These are phyloP conservation scores for Sugiyamaella paludigena DNA, from an alignment of 1,139 yeast species.

Conservation along the genomic window DNA sequence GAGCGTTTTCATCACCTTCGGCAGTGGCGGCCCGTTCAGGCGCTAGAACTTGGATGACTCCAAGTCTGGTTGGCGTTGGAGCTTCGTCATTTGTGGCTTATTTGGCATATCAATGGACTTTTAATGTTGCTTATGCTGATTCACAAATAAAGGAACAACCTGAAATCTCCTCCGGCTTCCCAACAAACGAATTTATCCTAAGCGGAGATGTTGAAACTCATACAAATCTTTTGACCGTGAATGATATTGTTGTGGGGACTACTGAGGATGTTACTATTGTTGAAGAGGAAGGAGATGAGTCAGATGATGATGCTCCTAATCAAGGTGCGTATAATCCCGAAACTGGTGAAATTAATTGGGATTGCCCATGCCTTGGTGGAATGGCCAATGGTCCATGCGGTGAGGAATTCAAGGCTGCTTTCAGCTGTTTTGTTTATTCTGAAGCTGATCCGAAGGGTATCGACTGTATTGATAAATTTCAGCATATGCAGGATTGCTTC, in stretches of 20 bases:
- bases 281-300: constrained; percentile 1
- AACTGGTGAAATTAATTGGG: constrained; percentile 99
- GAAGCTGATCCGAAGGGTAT: constrained; percentile 96
- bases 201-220: constrained; percentile 13
- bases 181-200: constrained; percentile 6
- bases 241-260: constrained; percentile 13
- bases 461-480: constrained; percentile 91
- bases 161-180: neutral
- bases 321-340: constrained; percentile 89
- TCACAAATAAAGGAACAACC: neutral
- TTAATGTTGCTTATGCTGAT: constrained; percentile 15
- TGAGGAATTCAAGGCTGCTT: constrained; percentile 94
- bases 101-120: constrained; percentile 6
- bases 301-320: constrained; percentile 23
- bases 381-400: constrained; percentile 99
- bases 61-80: neutral
- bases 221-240: constrained; percentile 14
- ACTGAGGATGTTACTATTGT: constrained; percentile 10
- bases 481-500: constrained; percentile 93
- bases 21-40: neutral
- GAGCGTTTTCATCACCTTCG: constrained; percentile 10
- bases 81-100: constrained; percentile 11
- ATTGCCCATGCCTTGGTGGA: constrained; percentile 99
- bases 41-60: neutral
- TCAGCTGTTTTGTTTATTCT: constrained; percentile 92